Conservation (phyloP, 208 protist genomes). For the Crithidia sp. region DNA sequence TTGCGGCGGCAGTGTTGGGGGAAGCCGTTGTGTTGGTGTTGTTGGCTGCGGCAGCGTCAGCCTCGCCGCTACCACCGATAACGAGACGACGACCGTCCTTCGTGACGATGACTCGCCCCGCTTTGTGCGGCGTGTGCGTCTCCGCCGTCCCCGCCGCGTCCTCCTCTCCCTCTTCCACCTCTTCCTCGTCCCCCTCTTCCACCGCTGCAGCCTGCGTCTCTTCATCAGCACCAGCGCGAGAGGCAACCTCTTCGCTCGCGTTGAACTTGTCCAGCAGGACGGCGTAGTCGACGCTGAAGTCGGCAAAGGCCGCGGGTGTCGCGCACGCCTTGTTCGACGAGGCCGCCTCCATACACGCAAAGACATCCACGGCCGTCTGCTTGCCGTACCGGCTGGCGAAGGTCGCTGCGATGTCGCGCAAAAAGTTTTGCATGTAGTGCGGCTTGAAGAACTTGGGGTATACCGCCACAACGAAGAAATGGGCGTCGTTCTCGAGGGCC, state of each 20-base stretch:
- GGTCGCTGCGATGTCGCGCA: constrained; percentile 70
- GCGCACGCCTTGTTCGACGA: neutral
- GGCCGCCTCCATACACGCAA: neutral
- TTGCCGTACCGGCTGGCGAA: constrained; percentile 79
- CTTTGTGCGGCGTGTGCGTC: constrained; percentile 4
- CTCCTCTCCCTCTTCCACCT: constrained; percentile 7
- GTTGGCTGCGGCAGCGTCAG: constrained; percentile 2
- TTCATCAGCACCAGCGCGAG: constrained; percentile 17
- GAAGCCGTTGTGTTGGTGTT: neutral
- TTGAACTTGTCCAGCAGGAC: constrained; percentile 51
- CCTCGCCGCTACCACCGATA: constrained; percentile 34
- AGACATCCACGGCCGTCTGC: constrained; percentile 23
- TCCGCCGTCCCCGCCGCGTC: constrained; percentile 23
- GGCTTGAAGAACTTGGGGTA: constrained; percentile 91
- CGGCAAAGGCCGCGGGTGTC: constrained; percentile 35
- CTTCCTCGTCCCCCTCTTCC: neutral
- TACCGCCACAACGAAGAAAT: constrained; percentile 94
- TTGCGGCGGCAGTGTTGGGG: constrained; percentile 7
- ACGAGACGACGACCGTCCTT: constrained; percentile 67
- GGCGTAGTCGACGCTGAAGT: constrained; percentile 64
- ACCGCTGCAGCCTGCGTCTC: neutral
- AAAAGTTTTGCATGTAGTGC: constrained; percentile 88
- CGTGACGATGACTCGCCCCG: constrained; percentile 54
- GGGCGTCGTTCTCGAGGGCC: constrained; percentile 92
- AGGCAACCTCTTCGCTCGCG: constrained; percentile 47